A percentile compares a stretch with the other conserved stretches of the same genome.
Evolutionary conservation across 2,329 filamentous ascomycete species (phyloP).

Genomic region (Colletotrichum tofieldiae): DNA sequence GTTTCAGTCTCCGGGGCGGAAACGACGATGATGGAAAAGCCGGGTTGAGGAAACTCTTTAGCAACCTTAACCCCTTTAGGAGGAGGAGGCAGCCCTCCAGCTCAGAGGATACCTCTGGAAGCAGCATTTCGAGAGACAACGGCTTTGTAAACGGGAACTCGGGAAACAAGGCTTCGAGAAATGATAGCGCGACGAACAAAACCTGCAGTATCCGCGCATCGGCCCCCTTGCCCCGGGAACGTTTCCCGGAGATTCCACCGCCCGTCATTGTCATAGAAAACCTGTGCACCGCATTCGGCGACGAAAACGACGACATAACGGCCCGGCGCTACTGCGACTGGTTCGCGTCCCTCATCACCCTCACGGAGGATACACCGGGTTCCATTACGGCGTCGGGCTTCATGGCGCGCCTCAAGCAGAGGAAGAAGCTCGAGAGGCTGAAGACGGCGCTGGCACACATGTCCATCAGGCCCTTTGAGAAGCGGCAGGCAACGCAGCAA

Average conservation of each 20-base stretch:
- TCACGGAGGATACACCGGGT: background rate
- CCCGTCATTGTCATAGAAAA: background rate
- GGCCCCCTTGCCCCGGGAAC: background rate
- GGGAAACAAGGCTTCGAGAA: background rate
- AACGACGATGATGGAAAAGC: background rate
- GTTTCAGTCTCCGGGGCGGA: conserved; percentile 18
- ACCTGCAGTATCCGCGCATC: background rate
- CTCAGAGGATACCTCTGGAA: background rate
- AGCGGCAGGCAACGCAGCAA: background rate
- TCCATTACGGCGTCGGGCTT: background rate
- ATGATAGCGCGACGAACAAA: background rate
- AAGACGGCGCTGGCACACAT: conserved; percentile 3
- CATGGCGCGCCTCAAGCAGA: background rate
- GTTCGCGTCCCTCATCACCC: conserved; percentile 9
- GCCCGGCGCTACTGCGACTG: conserved; percentile 16
- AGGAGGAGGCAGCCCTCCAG: background rate
- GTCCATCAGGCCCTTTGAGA: background rate
- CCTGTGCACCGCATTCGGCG: background rate
- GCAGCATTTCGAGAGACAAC: background rate
- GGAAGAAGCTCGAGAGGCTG: conserved; percentile 2
- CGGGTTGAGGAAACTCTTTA: conserved; percentile 14
- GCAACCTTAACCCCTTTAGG: background rate
- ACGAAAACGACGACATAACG: background rate
- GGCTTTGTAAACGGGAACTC: background rate
- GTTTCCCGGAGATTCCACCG: background rate